phyloP scores from a whole-genome alignment of 2,329 filamentous ascomycete species.

The Arthrobotrys iridis region DNA sequence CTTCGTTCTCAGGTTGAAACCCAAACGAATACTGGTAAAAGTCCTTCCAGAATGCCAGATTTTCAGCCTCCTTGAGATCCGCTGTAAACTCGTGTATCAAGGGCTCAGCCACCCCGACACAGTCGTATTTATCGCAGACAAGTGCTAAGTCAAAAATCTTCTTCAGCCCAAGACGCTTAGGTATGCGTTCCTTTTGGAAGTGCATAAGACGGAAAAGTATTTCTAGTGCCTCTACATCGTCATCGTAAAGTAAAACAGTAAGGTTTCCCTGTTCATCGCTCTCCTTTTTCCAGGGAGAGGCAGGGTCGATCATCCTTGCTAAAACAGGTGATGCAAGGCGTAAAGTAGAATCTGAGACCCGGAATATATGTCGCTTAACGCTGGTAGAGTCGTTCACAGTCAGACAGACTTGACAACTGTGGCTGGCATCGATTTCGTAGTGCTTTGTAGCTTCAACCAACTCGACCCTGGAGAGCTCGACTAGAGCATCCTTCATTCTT shows the following conservation, averaged over 20 bases:
- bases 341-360: constrained; percentile 21
- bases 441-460: not conserved
- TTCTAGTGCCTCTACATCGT: constrained; percentile 26
- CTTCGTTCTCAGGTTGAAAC: constrained; percentile 11
- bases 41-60: constrained; percentile 17
- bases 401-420: constrained; percentile 31
- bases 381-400: not conserved
- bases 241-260: constrained; percentile 10
- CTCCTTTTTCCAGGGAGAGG: constrained; percentile 34
- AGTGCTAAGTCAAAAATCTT: constrained; percentile 25
- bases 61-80: constrained; percentile 26
- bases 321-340: constrained; percentile 40
- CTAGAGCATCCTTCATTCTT: not conserved
- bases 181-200: constrained; percentile 26
- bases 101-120: constrained; percentile 39
- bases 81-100: constrained; percentile 25
- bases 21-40: constrained; percentile 29
- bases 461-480: not conserved
- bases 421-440: constrained; percentile 18
- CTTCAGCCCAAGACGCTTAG: constrained; percentile 22
- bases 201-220: constrained; percentile 41
- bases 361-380: constrained; percentile 5
- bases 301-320: constrained; percentile 38
- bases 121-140: constrained; percentile 45
- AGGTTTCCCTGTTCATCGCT: not conserved